phyloP scores from a whole-genome alignment of 2,329 filamentous ascomycete species.

The Fragosphaeria purpurea region DNA sequence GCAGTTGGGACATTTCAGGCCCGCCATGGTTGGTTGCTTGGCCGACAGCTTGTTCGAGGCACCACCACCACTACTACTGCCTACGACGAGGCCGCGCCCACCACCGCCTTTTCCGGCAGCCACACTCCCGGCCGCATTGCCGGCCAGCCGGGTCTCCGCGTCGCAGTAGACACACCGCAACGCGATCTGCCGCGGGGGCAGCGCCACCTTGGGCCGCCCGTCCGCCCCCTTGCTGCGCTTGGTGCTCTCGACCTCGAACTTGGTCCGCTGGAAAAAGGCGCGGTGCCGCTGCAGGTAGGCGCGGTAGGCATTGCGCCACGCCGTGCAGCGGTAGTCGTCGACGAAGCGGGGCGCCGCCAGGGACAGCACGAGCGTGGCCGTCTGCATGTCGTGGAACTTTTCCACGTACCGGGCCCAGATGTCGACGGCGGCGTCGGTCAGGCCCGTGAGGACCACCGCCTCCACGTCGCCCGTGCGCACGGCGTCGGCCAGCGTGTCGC shows the following conservation, averaged over 20 bases:
- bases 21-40: slow-evolving; percentile 41
- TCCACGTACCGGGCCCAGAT: slow-evolving; percentile 67
- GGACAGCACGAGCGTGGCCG: slow-evolving; percentile 63
- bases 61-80: slow-evolving; percentile 5
- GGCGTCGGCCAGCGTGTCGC: slow-evolving; percentile 51
- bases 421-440: slow-evolving; percentile 62
- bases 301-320: slow-evolving; percentile 64
- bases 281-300: slow-evolving; percentile 64
- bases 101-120: slow-evolving; percentile 5
- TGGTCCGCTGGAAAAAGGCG: slow-evolving; percentile 63
- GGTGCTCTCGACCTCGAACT: slow-evolving; percentile 69
- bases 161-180: slow-evolving; percentile 72
- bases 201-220: slow-evolving; percentile 52
- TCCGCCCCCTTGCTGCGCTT: slow-evolving; percentile 44
- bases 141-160: slow-evolving; percentile 42
- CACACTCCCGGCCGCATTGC: slow-evolving; percentile 18
- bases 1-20: slow-evolving; percentile 57
- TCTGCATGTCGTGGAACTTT: slow-evolving; percentile 69
- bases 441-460: slow-evolving; percentile 67
- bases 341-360: slow-evolving; percentile 68
- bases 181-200: slow-evolving; percentile 58
- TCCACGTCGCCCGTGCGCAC: slow-evolving; percentile 62
- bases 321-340: slow-evolving; percentile 62
- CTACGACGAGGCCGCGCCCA: slow-evolving; percentile 2
- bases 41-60: slow-evolving; percentile 45